A percentile compares a stretch with the other conserved stretches of the same genome.
phyloP scores from a whole-genome alignment of 768 basidiomycete species.

The Phanerochaete sordida region DNA sequence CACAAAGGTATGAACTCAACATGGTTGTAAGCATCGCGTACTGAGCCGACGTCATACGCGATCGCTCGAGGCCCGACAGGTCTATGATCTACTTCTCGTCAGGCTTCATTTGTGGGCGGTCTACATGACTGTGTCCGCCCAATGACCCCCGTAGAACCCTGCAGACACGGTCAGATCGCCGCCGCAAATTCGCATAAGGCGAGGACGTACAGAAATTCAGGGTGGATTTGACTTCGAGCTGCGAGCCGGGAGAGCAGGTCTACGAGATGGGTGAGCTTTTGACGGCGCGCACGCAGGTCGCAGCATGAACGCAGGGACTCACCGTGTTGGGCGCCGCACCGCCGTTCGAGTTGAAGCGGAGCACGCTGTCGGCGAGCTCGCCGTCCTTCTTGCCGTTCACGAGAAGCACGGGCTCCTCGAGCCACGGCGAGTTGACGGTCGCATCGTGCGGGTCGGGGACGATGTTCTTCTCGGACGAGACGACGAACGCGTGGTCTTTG shows the following conservation, averaged over 20 bases:
- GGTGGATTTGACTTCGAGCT: conserved; percentile 46
- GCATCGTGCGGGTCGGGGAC: conserved; percentile 38
- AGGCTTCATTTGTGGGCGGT: no score
- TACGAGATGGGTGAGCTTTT: conserved; percentile 26
- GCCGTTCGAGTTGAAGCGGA: conserved; percentile 46
- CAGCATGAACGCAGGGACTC: no score
- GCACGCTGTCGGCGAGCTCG: conserved; percentile 44
- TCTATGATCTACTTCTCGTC: no score
- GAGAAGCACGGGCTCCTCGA: conserved; percentile 34
- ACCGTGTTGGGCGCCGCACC: conserved; percentile 42
- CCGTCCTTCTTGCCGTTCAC: conserved; percentile 36
- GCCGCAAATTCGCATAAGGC: no score
- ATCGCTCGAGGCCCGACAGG: no score
- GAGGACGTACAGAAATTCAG: conserved; percentile 47
- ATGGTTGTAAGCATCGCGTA: no score
- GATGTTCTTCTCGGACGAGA: conserved; percentile 40
- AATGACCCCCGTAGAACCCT: no score
- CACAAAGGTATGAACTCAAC: no score
- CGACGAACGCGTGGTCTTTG: conserved; percentile 44
- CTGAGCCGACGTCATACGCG: no score
- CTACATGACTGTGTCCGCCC: no score
- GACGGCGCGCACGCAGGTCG: no score
- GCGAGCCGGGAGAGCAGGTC: conserved; percentile 32
- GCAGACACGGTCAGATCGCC: no score
- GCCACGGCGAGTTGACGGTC: conserved; percentile 49